Evolutionary conservation across 1,139 yeast genomes (phyloP).

Genomic region (Kodamaea sp.): DNA sequence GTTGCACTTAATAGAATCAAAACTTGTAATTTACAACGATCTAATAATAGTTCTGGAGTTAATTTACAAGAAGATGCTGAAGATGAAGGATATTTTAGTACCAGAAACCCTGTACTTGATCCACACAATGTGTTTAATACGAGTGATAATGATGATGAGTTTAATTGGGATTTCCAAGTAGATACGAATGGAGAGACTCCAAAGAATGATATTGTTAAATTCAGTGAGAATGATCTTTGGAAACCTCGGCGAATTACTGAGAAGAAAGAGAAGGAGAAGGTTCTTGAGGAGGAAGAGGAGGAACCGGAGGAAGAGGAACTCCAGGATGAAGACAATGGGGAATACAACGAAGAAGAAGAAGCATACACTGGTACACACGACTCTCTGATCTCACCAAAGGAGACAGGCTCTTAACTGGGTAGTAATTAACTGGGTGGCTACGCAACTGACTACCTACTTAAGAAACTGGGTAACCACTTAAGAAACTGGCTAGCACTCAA

Average conservation of each 20-base stretch:
- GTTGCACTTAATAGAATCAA: constrained; percentile 42
- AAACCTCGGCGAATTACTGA: no score
- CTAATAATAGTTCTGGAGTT: constrained; percentile 16
- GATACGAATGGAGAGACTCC: constrained; percentile 2
- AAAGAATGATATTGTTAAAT: no score
- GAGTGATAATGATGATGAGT: constrained; percentile 13
- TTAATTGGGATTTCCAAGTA: constrained; percentile 10
- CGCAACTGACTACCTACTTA: no score
- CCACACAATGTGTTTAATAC: constrained; percentile 9
- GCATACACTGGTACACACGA: background rate
- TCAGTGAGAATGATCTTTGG: no score
- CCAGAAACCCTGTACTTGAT: constrained; percentile 1
- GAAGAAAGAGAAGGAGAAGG: constrained; percentile 1
- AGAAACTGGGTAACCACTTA: no score
- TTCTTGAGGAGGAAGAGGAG: constrained; percentile 13
- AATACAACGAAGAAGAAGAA: background rate
- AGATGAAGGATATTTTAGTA: constrained; percentile 2
- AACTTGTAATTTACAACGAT: constrained; percentile 24
- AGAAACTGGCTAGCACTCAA: no score
- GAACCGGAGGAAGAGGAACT: constrained; percentile 11
- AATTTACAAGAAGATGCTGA: background rate
- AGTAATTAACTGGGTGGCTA: no score
- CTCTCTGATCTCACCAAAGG: no score
- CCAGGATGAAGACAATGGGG: constrained; percentile 4
- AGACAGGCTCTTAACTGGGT: no score